A percentile compares a stretch with the other conserved stretches of the same genome.
These are phyloP conservation scores for Hanseniaspora meyeri DNA, from an alignment of 805 yeast species.

Conservation along the genomic window DNA sequence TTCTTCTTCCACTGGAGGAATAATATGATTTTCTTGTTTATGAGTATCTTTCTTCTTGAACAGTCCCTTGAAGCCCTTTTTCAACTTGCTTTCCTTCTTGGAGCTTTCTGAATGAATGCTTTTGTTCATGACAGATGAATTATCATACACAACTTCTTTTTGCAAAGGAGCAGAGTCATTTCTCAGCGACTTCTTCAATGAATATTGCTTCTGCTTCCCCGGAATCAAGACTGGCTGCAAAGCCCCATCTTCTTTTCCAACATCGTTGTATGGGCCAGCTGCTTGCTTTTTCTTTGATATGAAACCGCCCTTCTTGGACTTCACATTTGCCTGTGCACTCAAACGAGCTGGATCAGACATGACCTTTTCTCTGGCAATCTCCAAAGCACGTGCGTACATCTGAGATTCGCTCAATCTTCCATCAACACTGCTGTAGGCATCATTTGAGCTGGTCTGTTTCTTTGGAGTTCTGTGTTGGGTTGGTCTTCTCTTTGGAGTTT, in stretches of 20 bases:
- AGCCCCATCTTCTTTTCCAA: background rate
- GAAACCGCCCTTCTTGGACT: background rate
- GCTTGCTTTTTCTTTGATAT: background rate
- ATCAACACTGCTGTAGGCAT: conserved; percentile 3
- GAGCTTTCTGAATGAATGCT: background rate
- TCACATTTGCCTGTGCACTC: background rate
- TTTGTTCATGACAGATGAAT: background rate
- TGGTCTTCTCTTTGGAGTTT: background rate
- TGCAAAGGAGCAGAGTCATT: background rate
- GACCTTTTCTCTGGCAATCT: conserved; percentile 38
- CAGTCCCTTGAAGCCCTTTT: background rate
- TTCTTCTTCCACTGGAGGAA: too few relatives aligned
- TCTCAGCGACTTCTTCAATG: background rate
- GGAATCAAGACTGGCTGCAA: background rate
- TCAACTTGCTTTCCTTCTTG: background rate
- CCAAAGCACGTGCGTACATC: conserved; percentile 45
- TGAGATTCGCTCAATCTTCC: conserved; percentile 33
- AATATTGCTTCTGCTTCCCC: background rate
- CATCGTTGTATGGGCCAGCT: background rate
- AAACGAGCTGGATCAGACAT: conserved; percentile 4
- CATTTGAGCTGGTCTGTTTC: background rate
- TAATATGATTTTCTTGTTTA: background rate
- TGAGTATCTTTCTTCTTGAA: background rate
- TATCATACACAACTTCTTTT: background rate
- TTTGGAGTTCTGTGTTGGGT: background rate